Percentiles rank a stretch among this genome's conserved stretches.
Conservation (phyloP, 805 yeast species). For the Wickerhamomyces ciferrii region DNA sequence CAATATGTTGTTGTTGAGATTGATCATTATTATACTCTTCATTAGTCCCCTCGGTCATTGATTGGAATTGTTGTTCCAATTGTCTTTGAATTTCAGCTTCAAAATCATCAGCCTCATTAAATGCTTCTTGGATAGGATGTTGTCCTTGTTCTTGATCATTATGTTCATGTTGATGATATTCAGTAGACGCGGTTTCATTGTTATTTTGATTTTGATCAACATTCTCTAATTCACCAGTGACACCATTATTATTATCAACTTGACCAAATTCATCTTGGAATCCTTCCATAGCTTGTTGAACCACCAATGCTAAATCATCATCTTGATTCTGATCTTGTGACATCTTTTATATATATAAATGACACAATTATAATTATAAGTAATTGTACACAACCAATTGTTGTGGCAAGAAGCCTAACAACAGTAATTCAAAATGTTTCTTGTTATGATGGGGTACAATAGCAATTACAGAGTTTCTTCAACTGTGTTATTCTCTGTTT, state of each 20-base stretch:
- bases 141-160: neutral
- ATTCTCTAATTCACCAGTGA: neutral
- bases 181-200: neutral
- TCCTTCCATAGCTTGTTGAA: constrained; percentile 32
- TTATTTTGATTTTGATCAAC: neutral
- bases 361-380: neutral
- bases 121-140: neutral
- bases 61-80: constrained; percentile 15
- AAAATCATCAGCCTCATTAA: constrained; percentile 12
- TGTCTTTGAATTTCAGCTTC: constrained; percentile 20
- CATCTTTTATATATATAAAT: neutral
- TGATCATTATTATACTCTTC: constrained; percentile 1
- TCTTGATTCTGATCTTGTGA: constrained; percentile 15
- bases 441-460: neutral
- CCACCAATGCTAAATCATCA: constrained; percentile 32
- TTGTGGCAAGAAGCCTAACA: neutral
- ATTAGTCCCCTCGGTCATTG: constrained; percentile 7
- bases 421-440: neutral
- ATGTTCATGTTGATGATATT: constrained; percentile 1
- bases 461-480: neutral
- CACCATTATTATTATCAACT: constrained; percentile 1
- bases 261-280: constrained; percentile 5
- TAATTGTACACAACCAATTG: neutral
- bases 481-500: neutral
- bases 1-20: neutral